Base-by-base conservation (phyloP, 2,329 filamentous ascomycete genomes). In the Penicillium sp. region DNA sequence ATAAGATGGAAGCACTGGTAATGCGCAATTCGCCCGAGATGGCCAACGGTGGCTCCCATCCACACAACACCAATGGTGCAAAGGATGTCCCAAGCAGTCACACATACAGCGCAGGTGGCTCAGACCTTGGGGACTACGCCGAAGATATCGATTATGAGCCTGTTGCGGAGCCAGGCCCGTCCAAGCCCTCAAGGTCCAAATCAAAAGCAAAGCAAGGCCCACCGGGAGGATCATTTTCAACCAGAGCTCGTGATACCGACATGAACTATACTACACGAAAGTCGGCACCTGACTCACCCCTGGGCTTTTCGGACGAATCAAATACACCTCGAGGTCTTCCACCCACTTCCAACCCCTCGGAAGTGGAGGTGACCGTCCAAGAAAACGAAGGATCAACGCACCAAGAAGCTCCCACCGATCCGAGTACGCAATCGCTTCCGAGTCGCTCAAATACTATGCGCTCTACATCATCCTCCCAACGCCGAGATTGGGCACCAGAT, bases 401-500 rank as follows among this genome's bases (percentile, higher is more conserved):
- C 19, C 27, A 46, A 10, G 26, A 43, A n/a, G 43, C 39, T 29
- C 19, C 59, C 2, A 31, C 49, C 29, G 52, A 47, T 29, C 48
- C 52, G 14, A 55, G 21, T 43, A 16, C 53, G 6, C 46, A 61
- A 14, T 62, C 68, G 6, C 58, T 66, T 4, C 60, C 69, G 7
- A 70, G 62, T 62, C 70, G 72, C 46, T 74, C 72, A 16, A 72
- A 68, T 46, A 72, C 69, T 7, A 58, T 64, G 19, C 69, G 62
- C 31, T 73, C 73, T 33, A 61, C 66, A 33, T 58, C 66, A 31
- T 58, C 63, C 2, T 69, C 69, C 5, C 63, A 70, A 39, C 69
- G 74, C 61, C 69, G 73, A 58, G 80, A 82, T 54, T 85, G 90
- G 76, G 90, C 93, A 69, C 83, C 88, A 56, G 89, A 96, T 72